Evolutionary conservation across 768 basidiomycete genomes (phyloP).

Genomic region (Suillus subaureus): DNA sequence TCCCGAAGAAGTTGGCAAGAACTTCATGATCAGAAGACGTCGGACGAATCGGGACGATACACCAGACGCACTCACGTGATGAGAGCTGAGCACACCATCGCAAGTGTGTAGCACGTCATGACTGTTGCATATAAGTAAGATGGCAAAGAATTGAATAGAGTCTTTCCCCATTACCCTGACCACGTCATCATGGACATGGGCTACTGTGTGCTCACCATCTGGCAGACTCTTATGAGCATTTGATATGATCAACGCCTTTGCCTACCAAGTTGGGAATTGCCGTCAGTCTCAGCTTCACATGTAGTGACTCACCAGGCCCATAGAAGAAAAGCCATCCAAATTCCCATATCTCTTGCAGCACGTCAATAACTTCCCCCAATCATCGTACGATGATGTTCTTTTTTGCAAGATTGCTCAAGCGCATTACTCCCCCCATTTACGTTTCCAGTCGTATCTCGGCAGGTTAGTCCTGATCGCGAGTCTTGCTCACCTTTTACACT

Average conservation of each 20-base stretch:
- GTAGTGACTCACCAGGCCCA: neutral
- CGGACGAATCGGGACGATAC: too few species aligned
- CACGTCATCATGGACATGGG: neutral
- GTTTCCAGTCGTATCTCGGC: neutral
- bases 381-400: neutral
- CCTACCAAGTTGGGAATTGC: neutral
- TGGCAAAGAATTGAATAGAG: neutral
- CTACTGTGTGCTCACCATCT: neutral
- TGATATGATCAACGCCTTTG: neutral
- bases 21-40: too few species aligned
- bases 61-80: slow-evolving; percentile 28
- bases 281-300: neutral
- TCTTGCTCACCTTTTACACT: neutral
- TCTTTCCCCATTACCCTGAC: neutral
- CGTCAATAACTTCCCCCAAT: neutral
- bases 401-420: neutral
- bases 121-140: slow-evolving; percentile 23
- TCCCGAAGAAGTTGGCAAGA: too few species aligned
- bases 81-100: slow-evolving; percentile 36
- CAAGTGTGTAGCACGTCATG: slow-evolving; percentile 21
- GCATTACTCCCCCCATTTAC: neutral
- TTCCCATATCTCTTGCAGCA: neutral
- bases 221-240: neutral
- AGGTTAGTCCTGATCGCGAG: neutral
- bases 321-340: neutral